These are phyloP conservation scores for Blastobotrys chiropterorum DNA, from an alignment of 805 yeast species.

Conservation along the genomic window DNA sequence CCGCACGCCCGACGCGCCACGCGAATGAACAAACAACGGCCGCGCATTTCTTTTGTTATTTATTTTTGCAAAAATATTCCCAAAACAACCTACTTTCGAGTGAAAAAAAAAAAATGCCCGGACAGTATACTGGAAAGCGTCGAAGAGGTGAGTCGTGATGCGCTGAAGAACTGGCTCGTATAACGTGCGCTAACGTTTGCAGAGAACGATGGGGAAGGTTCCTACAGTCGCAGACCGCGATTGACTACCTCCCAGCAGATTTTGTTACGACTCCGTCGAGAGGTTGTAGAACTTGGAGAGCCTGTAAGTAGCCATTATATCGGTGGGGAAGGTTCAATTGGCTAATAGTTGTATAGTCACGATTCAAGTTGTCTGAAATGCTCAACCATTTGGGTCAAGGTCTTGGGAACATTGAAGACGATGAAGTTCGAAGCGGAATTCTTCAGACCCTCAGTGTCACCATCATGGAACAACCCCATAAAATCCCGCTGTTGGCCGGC, in stretches of 20 bases:
- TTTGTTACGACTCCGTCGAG: constrained; percentile 27
- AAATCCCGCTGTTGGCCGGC: constrained; percentile 64
- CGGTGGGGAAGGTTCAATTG: background rate
- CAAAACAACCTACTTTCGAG: background rate
- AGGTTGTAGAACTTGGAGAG: constrained; percentile 58
- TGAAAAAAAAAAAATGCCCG: too few relatives aligned
- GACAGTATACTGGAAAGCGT: constrained; percentile 1
- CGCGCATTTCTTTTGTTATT: background rate
- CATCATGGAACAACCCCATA: constrained; percentile 85
- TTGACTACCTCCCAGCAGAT: constrained; percentile 1
- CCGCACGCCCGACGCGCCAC: background rate
- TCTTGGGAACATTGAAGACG: constrained; percentile 42
- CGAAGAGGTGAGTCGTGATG: constrained; percentile 6
- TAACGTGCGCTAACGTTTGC: background rate
- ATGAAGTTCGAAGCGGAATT: constrained; percentile 56
- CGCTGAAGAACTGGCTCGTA: too few relatives aligned
- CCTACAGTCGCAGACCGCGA: constrained; percentile 5
- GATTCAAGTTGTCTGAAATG: constrained; percentile 19
- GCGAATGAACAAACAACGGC: too few relatives aligned
- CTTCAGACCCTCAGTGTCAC: constrained; percentile 62
- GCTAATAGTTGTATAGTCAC: constrained; percentile 14
- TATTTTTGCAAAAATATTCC: background rate
- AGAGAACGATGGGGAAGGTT: constrained; percentile 1
- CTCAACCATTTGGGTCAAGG: constrained; percentile 31
- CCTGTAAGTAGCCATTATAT: too few relatives aligned